Evolutionary conservation across 1,284 basidiomycete genomes (phyloP).

Genomic region (Pascua guehoae): DNA sequence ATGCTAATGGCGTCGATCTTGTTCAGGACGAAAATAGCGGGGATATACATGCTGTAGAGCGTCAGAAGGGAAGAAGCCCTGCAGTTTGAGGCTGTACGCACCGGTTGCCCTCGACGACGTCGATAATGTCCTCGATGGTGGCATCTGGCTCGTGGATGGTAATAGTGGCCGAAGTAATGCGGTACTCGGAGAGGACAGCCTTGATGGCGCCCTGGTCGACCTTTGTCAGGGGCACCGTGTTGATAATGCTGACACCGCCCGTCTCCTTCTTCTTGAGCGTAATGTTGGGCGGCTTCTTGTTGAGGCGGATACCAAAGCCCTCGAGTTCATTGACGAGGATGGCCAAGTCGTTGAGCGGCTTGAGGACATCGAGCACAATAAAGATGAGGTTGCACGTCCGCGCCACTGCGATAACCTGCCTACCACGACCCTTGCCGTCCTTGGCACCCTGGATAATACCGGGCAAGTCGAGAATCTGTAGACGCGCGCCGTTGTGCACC

Average conservation of each 20-base stretch:
- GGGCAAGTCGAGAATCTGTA: constrained; percentile 55
- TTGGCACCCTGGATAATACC: constrained; percentile 97
- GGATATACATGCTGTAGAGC: constrained; percentile 78
- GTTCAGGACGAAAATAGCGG: constrained; percentile 72
- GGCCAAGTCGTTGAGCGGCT: constrained; percentile 91
- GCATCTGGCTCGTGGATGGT: constrained; percentile 88
- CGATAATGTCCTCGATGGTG: constrained; percentile 97
- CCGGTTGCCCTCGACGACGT: constrained; percentile 90
- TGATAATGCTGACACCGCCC: constrained; percentile 77
- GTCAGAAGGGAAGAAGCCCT: background rate
- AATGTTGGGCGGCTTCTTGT: constrained; percentile 91
- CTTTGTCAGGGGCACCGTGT: constrained; percentile 95
- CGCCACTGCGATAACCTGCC: constrained; percentile 90
- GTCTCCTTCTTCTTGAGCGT: constrained; percentile 88
- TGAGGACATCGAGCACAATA: constrained; percentile 95
- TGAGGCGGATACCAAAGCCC: constrained; percentile 93
- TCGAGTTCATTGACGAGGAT: constrained; percentile 89
- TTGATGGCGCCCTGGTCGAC: constrained; percentile 95
- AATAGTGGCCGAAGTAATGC: constrained; percentile 81
- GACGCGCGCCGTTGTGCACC: constrained; percentile 61
- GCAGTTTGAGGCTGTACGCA: constrained; percentile 44
- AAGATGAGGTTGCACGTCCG: constrained; percentile 98
- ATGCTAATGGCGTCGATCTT: constrained; percentile 98
- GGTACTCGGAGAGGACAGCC: constrained; percentile 92
- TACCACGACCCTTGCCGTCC: constrained; percentile 95